Base-by-base conservation (phyloP, 768 basidiomycete genomes). In the Coprinopsis marcescibilis region DNA sequence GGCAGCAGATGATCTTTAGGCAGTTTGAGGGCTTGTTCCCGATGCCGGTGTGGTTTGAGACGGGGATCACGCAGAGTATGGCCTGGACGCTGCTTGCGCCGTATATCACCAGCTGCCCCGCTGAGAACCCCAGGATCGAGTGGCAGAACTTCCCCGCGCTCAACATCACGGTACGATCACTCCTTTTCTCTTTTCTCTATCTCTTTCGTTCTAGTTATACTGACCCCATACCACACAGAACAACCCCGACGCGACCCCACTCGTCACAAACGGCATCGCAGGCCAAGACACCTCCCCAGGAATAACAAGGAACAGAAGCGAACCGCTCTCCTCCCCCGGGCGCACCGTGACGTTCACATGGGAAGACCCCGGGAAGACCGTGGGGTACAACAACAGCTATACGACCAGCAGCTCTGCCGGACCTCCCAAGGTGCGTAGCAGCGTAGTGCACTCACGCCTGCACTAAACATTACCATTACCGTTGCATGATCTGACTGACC, bases 1-100 rank as follows among this genome's bases (percentile, higher is more conserved):
- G 82, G 7, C 82, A 85, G 61, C 77, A 84, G 64, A 73, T 81
- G 73, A 67, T 73, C 37, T 81, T 84, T 69, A 59, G 82, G 3
- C 80, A 83, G 60, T 72, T 81, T 38, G 69, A 76, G 43, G 80
- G 79, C 0, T 56, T 74, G n/a, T 77, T 77, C 65, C 79, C 80
- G 0, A 77, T 80, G 75, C 75, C 78, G 3, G 71, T 68, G 30
- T 77, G 66, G 65, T 80, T 80, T 57, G 68, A 73, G 39, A 66
- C 75, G 0, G 76, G 75, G 26, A 76, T 82, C 54, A 76, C 80
- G 2, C 81, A 83, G 56, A 64, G 72, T 6, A 80, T 78, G 77
- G 70, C 72, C 1, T 83, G 80, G 82, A 78, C 80, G 4, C 61
- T 81, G 11, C 65, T 83, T 4, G 66, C 75, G 12, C 76, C 73